Percentiles rank a stretch among this genome's conserved stretches.
Evolutionary conservation across 129 eudicot species (phyloP).

Genomic region (Chrysanthemum lavandulifolium): DNA sequence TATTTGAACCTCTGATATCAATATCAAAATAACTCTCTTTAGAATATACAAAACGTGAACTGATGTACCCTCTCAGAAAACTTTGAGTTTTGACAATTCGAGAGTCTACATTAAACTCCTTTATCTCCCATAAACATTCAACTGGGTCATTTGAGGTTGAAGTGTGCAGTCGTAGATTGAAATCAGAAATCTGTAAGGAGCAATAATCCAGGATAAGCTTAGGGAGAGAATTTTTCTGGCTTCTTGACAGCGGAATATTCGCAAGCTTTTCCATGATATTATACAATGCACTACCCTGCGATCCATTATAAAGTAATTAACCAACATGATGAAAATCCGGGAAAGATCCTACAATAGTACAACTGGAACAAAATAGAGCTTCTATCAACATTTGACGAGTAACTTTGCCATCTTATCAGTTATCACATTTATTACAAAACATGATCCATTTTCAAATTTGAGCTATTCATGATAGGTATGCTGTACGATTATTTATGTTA

Average conservation of each 20-base stretch:
- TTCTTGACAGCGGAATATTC: constrained; percentile 34
- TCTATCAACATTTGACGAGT: constrained; percentile 12
- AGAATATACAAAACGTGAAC: constrained; percentile 48
- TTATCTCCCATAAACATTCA: constrained; percentile 42
- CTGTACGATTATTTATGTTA: background rate
- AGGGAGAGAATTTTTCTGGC: constrained; percentile 47
- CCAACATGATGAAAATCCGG: constrained; percentile 11
- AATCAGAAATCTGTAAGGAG: constrained; percentile 50
- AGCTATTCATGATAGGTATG: background rate
- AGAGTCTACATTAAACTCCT: constrained; percentile 50
- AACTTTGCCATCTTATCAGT: background rate
- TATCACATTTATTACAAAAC: background rate
- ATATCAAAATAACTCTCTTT: constrained; percentile 52
- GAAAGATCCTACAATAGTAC: background rate
- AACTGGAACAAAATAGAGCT: constrained; percentile 2
- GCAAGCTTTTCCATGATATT: constrained; percentile 59
- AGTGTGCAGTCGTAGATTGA: constrained; percentile 45
- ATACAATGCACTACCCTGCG: constrained; percentile 82
- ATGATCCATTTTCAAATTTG: background rate
- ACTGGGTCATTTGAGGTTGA: constrained; percentile 43
- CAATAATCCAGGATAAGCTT: constrained; percentile 55
- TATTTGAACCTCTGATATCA: constrained; percentile 41
- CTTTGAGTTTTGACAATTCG: constrained; percentile 34
- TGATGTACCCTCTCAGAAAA: constrained; percentile 48
- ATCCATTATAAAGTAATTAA: constrained; percentile 28